These are phyloP conservation scores for Sclerotinia nivalis DNA, from an alignment of 2,329 filamentous ascomycete genomes.

Conservation along the genomic window DNA sequence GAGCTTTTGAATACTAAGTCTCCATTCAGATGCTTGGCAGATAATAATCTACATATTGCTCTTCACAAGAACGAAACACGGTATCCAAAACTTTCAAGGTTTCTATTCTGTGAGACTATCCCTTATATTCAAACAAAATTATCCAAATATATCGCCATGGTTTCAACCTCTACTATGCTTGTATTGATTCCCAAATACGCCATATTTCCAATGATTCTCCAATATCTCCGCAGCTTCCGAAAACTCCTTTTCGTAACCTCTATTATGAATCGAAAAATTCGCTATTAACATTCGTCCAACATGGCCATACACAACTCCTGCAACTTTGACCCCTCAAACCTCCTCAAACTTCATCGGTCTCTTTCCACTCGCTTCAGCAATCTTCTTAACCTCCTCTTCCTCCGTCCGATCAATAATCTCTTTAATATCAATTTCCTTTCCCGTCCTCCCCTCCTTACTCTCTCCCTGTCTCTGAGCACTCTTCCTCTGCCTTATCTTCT, in stretches of 20 bases:
- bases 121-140: background rate
- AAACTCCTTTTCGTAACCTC: conserved; percentile 12
- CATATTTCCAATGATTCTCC: background rate
- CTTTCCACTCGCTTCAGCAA: conserved; percentile 21
- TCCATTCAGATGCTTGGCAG: background rate
- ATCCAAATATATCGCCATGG: background rate
- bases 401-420: conserved; percentile 10
- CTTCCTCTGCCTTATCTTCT: conserved; percentile 23
- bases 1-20: too few relatives aligned
- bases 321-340: background rate
- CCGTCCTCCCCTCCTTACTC: conserved; percentile 19
- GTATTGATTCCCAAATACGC: background rate
- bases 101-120: background rate
- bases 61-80: background rate
- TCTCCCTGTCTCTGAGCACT: conserved; percentile 2
- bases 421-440: conserved; percentile 5
- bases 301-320: background rate
- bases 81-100: background rate
- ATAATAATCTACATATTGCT: too few relatives aligned
- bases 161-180: background rate
- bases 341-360: conserved; percentile 11
- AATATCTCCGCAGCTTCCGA: conserved; percentile 6
- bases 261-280: background rate
- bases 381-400: conserved; percentile 20
- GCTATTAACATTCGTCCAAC: background rate